phyloP scores from a whole-genome alignment of 352 stramenopile species.

The Phytopythium cucurbitacearum region DNA sequence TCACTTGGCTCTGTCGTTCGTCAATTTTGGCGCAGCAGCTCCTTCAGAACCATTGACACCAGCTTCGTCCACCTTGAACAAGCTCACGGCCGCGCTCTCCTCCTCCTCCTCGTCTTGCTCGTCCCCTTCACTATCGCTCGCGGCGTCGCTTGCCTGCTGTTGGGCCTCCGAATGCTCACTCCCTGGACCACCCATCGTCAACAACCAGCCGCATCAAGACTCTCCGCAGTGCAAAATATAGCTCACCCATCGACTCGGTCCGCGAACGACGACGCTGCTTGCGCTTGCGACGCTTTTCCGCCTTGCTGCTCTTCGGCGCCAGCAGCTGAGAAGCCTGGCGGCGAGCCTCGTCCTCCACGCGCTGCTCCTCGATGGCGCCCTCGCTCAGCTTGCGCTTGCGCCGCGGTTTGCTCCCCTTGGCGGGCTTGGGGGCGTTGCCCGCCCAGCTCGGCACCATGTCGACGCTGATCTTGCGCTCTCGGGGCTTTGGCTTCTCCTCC shows the following conservation, averaged over 20 bases:
- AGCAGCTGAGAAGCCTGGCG: constrained; percentile 64
- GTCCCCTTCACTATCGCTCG: constrained; percentile 18
- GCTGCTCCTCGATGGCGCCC: constrained; percentile 67
- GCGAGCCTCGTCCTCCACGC: constrained; percentile 61
- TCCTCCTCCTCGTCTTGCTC: constrained; percentile 17
- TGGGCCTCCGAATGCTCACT: constrained; percentile 11
- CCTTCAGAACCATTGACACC: constrained; percentile 16
- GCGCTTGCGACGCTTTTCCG: constrained; percentile 39
- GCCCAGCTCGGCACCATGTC: constrained; percentile 68
- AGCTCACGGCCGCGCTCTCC: constrained; percentile 29
- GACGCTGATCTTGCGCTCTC: constrained; percentile 60
- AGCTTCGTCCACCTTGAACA: constrained; percentile 44
- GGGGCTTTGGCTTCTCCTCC: constrained; percentile 26
- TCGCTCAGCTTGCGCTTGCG: constrained; percentile 85
- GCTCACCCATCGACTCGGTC: constrained; percentile 29
- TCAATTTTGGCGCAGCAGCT: neutral
- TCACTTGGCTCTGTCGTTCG: constrained; percentile 17
- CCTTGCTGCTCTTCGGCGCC: constrained; percentile 40
- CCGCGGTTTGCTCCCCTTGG: constrained; percentile 60
- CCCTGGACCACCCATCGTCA: constrained; percentile 1
- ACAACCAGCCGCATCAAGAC: neutral
- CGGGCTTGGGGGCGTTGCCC: constrained; percentile 38
- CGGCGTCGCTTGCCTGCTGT: constrained; percentile 10
- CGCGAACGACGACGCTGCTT: constrained; percentile 33
- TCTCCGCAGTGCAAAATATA: no score